Conservation (phyloP, 768 basidiomycete genomes). For the Leccinum uliginosum region DNA sequence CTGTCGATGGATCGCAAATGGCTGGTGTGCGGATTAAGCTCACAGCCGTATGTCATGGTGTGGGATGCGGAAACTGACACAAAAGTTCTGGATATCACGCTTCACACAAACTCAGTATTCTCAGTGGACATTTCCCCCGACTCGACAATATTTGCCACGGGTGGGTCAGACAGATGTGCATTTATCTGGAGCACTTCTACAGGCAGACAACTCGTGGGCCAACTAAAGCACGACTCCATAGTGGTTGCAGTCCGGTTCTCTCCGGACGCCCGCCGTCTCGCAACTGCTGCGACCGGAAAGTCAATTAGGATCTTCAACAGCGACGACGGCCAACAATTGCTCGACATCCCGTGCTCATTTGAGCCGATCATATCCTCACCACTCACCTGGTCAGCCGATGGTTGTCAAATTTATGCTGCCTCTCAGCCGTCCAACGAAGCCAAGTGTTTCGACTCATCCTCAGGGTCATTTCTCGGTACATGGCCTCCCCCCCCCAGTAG, state of each 20-base stretch:
- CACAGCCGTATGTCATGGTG: background rate
- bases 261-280: background rate
- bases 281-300: background rate
- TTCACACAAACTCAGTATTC: background rate
- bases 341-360: background rate
- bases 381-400: background rate
- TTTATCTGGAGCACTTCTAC: background rate
- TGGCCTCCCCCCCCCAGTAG: background rate
- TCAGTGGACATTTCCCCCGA: background rate
- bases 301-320: background rate
- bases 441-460: background rate
- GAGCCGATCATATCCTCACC: background rate
- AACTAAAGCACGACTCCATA: background rate
- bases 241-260: background rate
- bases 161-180: background rate
- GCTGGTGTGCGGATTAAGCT: background rate
- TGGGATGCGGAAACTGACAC: background rate
- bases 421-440: background rate
- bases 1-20: no score
- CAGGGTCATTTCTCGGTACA: background rate
- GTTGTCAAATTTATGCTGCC: background rate
- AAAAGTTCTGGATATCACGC: background rate
- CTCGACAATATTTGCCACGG: background rate
- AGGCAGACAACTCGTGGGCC: background rate
- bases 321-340: background rate